Conservation (phyloP, 108 stramenopile species). For the Cyclotella distinguenda region DNA sequence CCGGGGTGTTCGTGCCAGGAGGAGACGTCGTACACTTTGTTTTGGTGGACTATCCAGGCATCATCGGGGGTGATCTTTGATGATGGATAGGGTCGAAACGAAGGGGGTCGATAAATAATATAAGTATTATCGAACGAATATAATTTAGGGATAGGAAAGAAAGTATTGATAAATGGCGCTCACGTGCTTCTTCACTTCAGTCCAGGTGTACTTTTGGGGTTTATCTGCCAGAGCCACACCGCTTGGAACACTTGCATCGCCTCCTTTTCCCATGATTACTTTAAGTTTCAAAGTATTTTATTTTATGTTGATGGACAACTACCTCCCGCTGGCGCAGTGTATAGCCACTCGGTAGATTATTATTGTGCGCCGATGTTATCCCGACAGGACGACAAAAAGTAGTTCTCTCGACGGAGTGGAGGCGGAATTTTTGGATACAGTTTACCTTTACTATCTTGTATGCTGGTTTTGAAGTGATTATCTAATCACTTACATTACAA, state of each 20-base stretch:
- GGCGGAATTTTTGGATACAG: too few species aligned
- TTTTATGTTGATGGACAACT: background rate
- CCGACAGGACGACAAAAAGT: too few species aligned
- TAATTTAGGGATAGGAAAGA: background rate
- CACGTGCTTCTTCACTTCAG: conserved; percentile 90
- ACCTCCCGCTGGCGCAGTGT: background rate
- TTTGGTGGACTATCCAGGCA: conserved; percentile 93
- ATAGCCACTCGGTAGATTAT: too few species aligned
- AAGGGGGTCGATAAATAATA: background rate
- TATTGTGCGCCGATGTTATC: too few species aligned
- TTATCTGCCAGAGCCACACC: conserved; percentile 29
- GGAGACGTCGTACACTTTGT: conserved; percentile 98
- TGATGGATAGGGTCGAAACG: background rate
- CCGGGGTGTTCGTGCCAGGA: conserved; percentile 97
- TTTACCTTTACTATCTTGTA: too few species aligned
- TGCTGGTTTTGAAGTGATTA: too few species aligned
- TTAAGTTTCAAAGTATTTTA: background rate
- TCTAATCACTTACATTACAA: too few species aligned
- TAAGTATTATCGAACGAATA: background rate
- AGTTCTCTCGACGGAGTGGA: too few species aligned
- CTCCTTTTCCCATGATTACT: conserved; percentile 83
- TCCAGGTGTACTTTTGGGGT: conserved; percentile 82
- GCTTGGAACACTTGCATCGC: conserved; percentile 53
- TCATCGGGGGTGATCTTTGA: conserved; percentile 77
- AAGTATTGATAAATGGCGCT: background rate